A percentile compares a stretch with the other conserved stretches of the same genome.
Conservation (phyloP, 495 filamentous ascomycete genomes). For the Pseudotulostoma volvatum region DNA sequence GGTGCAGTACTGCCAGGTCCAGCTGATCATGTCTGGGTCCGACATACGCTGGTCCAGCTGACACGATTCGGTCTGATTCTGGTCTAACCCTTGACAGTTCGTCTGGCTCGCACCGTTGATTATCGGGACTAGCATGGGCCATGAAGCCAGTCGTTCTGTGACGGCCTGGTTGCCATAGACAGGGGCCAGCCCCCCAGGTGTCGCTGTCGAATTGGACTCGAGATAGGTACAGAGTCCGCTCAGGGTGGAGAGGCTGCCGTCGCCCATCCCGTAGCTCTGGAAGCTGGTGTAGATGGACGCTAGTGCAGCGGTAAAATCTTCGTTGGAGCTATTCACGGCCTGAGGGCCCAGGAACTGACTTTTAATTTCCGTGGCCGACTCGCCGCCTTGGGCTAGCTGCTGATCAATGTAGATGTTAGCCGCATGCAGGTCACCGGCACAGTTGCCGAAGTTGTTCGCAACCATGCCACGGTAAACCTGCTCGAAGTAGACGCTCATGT, state of each 20-base stretch:
- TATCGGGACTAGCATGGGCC: constrained; percentile 23
- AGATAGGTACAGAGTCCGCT: constrained; percentile 32
- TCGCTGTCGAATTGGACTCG: constrained; percentile 6
- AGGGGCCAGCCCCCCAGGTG: constrained; percentile 21
- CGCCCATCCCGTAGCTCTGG: constrained; percentile 33
- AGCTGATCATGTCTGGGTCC: constrained; percentile 26
- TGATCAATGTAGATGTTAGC: constrained; percentile 36
- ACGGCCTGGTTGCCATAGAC: constrained; percentile 23
- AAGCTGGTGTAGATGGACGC: constrained; percentile 24
- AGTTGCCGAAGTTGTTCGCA: constrained; percentile 33
- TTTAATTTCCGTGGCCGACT: constrained; percentile 28
- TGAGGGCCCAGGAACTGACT: constrained; percentile 32
- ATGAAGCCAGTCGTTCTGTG: constrained; percentile 31
- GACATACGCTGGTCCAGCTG: constrained; percentile 19
- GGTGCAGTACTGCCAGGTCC: constrained; percentile 47
- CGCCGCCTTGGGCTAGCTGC: constrained; percentile 18
- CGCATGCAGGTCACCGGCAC: constrained; percentile 35
- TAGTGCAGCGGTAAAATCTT: constrained; percentile 31
- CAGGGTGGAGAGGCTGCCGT: constrained; percentile 22
- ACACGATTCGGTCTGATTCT: constrained; percentile 13
- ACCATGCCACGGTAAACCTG: constrained; percentile 38
- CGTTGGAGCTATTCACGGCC: constrained; percentile 33
- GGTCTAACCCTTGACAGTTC: constrained; percentile 9
- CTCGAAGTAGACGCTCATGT: constrained; percentile 43
- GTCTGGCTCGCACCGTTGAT: constrained; percentile 15